These are phyloP conservation scores for Brassica cretica DNA, from an alignment of 345 rosid genomes.

Conservation along the genomic window DNA sequence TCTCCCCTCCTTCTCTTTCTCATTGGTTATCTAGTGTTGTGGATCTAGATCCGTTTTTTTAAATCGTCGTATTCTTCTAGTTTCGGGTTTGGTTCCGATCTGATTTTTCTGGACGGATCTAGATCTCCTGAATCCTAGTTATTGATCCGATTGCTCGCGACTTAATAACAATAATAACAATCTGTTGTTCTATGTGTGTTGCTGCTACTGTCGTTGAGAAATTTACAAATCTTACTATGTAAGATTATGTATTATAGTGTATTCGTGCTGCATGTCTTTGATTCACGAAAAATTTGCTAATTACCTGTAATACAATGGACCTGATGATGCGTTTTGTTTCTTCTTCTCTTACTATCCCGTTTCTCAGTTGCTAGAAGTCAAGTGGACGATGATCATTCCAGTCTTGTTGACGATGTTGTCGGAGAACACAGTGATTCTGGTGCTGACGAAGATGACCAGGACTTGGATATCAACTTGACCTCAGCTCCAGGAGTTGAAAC, in stretches of 20 bases:
- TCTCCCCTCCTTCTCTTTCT: conserved; percentile 16
- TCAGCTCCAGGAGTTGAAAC: conserved; percentile 78
- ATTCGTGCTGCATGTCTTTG: not conserved
- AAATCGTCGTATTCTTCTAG: not conserved
- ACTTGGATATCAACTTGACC: conserved; percentile 54
- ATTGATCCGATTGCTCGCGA: not conserved
- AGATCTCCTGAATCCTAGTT: not conserved
- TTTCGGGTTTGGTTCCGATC: conserved; percentile 18
- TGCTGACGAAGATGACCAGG: conserved; percentile 62
- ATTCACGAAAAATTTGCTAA: not conserved
- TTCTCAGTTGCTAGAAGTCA: conserved; percentile 73
- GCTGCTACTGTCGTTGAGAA: not conserved
- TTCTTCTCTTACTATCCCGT: not conserved
- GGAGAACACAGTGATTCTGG: conserved; percentile 46
- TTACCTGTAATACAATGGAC: not conserved
- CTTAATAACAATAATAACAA: not conserved
- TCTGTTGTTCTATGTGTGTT: conserved; percentile 1
- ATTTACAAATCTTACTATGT: too few species aligned
- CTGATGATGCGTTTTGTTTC: conserved; percentile 17
- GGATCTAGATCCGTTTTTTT: conserved; percentile 53
- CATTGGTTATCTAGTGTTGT: not conserved
- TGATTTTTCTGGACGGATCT: conserved; percentile 4
- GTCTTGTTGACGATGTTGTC: conserved; percentile 37
- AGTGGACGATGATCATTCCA: conserved; percentile 56
- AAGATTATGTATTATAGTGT: not conserved